Evolutionary conservation across 306 rosid genomes (phyloP).

Genomic region (Acmispon strigosus): DNA sequence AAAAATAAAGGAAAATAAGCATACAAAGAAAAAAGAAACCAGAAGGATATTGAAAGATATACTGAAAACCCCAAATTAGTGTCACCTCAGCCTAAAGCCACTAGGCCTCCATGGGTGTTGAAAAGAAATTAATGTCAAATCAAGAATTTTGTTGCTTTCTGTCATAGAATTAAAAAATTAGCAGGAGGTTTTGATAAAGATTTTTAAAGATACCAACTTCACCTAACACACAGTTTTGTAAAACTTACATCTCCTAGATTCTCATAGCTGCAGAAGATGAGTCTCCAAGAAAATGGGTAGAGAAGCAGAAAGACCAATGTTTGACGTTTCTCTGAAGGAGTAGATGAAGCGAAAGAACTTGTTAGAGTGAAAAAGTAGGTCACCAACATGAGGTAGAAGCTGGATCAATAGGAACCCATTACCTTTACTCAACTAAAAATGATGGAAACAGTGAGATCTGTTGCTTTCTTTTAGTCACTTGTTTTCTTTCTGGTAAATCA

Average conservation of each 20-base stretch:
- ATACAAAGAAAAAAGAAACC: neutral
- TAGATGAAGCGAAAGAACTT: conserved; percentile 15
- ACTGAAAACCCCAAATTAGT: conserved; percentile 18
- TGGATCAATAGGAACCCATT: conserved; percentile 3
- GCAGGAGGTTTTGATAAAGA: neutral
- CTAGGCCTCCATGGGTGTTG: conserved; percentile 13
- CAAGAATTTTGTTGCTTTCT: conserved; percentile 23
- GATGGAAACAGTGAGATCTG: conserved; percentile 21
- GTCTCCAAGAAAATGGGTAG: conserved; percentile 33
- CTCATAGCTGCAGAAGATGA: conserved; percentile 16
- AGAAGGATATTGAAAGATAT: conserved; percentile 14
- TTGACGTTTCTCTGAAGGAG: neutral
- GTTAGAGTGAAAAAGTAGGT: neutral
- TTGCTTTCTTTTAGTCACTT: neutral
- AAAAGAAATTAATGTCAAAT: conserved; percentile 22
- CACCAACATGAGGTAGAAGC: conserved; percentile 16
- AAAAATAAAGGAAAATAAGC: neutral
- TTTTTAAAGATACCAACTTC: neutral
- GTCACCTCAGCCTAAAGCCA: conserved; percentile 29
- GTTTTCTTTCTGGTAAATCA: neutral
- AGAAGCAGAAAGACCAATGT: conserved; percentile 12
- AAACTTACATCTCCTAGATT: neutral
- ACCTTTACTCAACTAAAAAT: conserved; percentile 13
- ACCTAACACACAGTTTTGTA: conserved; percentile 3
- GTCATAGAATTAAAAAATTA: neutral